Percentiles rank a stretch among this genome's conserved stretches.
Evolutionary conservation across 2,329 filamentous ascomycete species (phyloP).

Genomic region (Trichoderma harzianum): DNA sequence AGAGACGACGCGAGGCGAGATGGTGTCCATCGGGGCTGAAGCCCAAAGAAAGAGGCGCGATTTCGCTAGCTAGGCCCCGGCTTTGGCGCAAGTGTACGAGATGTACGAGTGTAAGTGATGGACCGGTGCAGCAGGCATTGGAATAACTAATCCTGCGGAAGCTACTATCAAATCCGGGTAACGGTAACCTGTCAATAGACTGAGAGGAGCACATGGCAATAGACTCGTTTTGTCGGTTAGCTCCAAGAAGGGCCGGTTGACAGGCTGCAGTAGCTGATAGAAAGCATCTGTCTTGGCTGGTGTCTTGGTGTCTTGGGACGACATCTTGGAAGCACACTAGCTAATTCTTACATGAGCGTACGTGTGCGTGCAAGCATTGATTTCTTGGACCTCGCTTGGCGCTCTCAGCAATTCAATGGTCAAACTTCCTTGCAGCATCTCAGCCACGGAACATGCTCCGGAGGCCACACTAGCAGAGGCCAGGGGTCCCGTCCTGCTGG

Average conservation of each 20-base stretch:
- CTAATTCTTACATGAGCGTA: neutral
- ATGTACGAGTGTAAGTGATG: neutral
- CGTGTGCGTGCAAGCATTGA: neutral
- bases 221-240: neutral
- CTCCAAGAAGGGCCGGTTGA: neutral
- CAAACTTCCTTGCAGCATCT: neutral
- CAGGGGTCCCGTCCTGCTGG: neutral
- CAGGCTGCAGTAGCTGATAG: neutral
- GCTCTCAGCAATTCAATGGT: neutral
- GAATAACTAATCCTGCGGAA: neutral
- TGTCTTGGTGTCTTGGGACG: neutral
- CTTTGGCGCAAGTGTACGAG: neutral
- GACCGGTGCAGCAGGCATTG: neutral
- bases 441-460: neutral
- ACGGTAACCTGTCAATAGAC: neutral
- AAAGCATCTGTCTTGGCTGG: neutral
- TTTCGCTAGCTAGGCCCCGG: neutral
- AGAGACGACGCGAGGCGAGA: neutral
- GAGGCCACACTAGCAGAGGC: neutral
- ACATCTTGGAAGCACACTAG: neutral
- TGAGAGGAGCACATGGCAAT: neutral
- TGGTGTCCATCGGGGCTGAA: constrained; percentile 13
- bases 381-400: neutral
- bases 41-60: neutral
- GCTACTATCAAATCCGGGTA: too few relatives aligned